Evolutionary conservation across 208 protist genomes (phyloP), one percentile per base, ranked within the genome.

Genomic region (Trypanosoma lewisi): DNA sequence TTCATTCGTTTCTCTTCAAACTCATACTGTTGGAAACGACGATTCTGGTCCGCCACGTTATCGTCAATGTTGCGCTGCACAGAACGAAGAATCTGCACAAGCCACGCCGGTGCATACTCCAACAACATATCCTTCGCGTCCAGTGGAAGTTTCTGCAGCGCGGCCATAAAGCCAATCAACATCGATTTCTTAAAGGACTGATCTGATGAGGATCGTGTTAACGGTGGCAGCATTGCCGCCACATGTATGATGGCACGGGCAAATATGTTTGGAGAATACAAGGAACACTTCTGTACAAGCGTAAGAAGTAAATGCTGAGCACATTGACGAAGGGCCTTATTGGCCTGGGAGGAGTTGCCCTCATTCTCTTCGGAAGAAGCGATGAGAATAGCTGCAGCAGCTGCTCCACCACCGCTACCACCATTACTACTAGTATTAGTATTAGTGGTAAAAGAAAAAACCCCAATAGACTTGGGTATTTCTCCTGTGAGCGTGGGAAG

Each of bases 1-100:
- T 55, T 61, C 16, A 70, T 11, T 14, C 51, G 53, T 21, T 77
- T 70, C 54, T 92, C 82, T 49, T 89, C 75, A 48, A 73, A 62
- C 59, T 87, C 85, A 37, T 80, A 89, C 70, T 83, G 73, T 16
- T 71, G 63, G 50, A 89, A 78, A 28, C 74, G 67, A 23, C 70
- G 75, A 44, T 82, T 77, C 65, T 89, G 77, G 37, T 82, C 71
- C 8, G 57, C 75, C 28, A 86, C 50, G 57, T 55, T 77, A 30
- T 74, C 74, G 17, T 78, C 70, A 33, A 86, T 67, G 23, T 58
- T 72, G 49, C 53, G 67, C 19, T 19, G 61, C 36, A 76, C 82
- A 11, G 56, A 63, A 8, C 39, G 52, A 31, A 70, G 54, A 30
- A 70, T 70, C 21, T 74, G 59, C 37, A 55, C 51, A 23, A 93